These are phyloP conservation scores for Epichloe sylvatica DNA, from an alignment of 2,329 filamentous ascomycete species.

Conservation along the genomic window DNA sequence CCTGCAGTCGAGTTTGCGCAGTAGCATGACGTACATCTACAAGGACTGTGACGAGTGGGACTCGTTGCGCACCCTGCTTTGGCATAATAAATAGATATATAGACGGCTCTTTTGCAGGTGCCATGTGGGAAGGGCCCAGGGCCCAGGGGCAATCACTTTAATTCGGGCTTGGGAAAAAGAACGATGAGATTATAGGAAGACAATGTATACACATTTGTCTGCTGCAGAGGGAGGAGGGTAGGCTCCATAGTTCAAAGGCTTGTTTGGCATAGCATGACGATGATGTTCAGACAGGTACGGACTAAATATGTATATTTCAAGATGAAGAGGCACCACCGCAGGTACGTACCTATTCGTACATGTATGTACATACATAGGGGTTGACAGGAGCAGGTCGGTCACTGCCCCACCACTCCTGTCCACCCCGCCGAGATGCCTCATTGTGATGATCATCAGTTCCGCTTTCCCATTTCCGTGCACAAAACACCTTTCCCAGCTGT, in stretches of 20 bases:
- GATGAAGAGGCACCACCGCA: too few species aligned
- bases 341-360: too few species aligned
- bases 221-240: background rate
- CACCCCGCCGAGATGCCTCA: too few species aligned
- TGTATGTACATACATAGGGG: too few species aligned
- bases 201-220: background rate
- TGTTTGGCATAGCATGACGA: background rate
- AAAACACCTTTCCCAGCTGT: background rate
- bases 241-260: background rate
- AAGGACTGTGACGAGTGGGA: conserved; percentile 83
- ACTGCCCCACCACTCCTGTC: too few species aligned
- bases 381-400: too few species aligned
- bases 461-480: background rate
- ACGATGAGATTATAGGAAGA: background rate
- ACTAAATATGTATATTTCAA: background rate
- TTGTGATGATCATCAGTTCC: too few species aligned
- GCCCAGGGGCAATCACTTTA: background rate
- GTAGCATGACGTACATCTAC: conserved; percentile 97
- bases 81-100: conserved; percentile 56
- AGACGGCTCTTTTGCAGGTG: background rate
- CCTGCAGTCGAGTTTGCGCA: conserved; percentile 78
- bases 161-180: background rate
- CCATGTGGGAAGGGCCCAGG: background rate
- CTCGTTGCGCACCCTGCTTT: conserved; percentile 66
- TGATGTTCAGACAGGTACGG: background rate